Base-by-base conservation (phyloP, 106 monocot species). In the Posidonia australis region DNA sequence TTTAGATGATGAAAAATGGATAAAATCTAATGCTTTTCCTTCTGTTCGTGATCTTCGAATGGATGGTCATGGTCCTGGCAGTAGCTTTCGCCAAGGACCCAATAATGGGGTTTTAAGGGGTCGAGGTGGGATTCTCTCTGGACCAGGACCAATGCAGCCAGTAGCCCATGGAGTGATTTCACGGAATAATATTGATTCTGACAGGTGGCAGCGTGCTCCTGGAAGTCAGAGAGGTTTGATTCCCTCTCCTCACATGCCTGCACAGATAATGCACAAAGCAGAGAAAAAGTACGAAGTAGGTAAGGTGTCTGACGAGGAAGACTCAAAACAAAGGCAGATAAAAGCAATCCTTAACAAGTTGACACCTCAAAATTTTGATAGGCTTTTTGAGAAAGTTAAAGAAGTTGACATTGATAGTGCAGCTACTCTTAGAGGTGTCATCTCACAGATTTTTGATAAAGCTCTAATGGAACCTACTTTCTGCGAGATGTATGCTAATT, bases 401-500 rank as follows among this genome's bases (percentile, higher is more conserved):
- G 84, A 84, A 26, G 89, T 89, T 29, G 86, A 80, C 46, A 84
- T 94, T 26, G 80, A 84, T 30, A 86, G 66, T 65, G 68, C 64
- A 21, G 22, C 0, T 6, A 94, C 89, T 46, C 84, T 94, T 41
- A 68, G 13, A 61, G 89, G 84, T 55, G 86, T 94, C 26, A 86
- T 94, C 57, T 82, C 84, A 31, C 93, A 89, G 68, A 94, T 94
- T 70, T 89, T 89, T 80, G 86, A 89, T 54, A 94, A 89, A 78
- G 93, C 89, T 51, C 67, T 89, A 53, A 84, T 72, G 89, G 93
- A 94, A 44, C 86, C 83, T 43, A 86, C 86, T 16, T 94, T 86
- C 70, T 94, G 89, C 78, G 86, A 86, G 68, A 86, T 89, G 93
- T 94, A 94, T 76, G 93, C 89, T n/a, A 65, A 89, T 73, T 89